Base-by-base conservation (phyloP, 2,329 filamentous ascomycete species). In the Ophiocordyceps camponoti-rufipedis region DNA sequence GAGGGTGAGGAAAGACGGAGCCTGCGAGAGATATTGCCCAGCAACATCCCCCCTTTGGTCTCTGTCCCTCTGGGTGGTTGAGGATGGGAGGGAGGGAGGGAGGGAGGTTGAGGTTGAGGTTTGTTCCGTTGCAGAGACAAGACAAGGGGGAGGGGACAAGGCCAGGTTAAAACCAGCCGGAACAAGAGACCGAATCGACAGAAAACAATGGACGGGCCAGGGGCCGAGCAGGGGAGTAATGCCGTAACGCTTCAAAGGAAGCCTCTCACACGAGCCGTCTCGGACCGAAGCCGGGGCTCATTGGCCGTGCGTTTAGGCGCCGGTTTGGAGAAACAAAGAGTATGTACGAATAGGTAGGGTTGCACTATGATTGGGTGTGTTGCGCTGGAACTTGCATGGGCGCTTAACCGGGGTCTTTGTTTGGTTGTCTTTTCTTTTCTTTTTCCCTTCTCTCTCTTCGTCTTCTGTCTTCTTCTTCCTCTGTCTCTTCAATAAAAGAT, bases 11-110 rank as follows among this genome's bases (percentile, higher is more conserved):
- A 12, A 23, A 8, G 10, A 44, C 12, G 18, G 16, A 38, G 32
- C 23, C 12, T 18, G 39, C 8, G 10, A 41, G 39, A 41, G 42
- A 35, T 35, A 44, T 44, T 46, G 45, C 28, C 38, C 42, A 46
- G 45, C 45, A 46, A 41, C 28, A 43, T 32, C 19, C 39, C 35
- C 35, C 35, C 4, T 12, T 38, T 16, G 6, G 14, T 16, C 14
- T 38, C 14, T 38, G 5, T 16, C 14, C 16, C 14, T 16, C 14
- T 16, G 3, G 40, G 32, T 29, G 10, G 13, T 28, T 29, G 29
- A 28, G 28, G 13, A 29, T 23, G 23, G 42, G 16, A 16, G 40
- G 40, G n/a, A n/a, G n/a, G n/a, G n/a, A n/a, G n/a, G n/a, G n/a
- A n/a, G n/a, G n/a, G n/a, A n/a, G n/a, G n/a, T n/a, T n/a, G 16